Evolutionary conservation across 2,329 filamentous ascomycete genomes (phyloP).

Genomic region (Mycosphaerella sp.): DNA sequence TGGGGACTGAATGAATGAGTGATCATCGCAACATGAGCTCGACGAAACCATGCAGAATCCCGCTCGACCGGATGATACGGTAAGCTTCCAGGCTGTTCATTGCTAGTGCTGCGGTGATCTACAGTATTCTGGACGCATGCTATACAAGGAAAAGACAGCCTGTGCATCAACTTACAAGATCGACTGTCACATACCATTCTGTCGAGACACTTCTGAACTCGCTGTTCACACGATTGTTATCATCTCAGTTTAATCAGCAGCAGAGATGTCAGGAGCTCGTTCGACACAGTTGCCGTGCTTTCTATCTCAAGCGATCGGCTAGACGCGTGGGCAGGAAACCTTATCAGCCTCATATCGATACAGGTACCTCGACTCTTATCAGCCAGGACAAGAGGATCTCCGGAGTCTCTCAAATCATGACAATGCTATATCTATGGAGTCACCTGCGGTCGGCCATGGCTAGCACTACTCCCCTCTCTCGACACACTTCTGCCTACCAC

Average conservation of each 20-base stretch:
- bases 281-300: neutral
- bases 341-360: neutral
- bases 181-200: no score
- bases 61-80: neutral
- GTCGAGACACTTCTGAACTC: no score
- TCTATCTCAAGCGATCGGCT: neutral
- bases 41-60: neutral
- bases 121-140: no score
- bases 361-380: neutral
- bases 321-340: neutral
- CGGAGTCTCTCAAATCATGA: neutral
- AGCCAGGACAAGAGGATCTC: neutral
- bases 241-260: no score
- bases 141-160: no score
- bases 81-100: no score
- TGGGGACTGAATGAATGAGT: constrained; percentile 28
- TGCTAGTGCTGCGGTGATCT: no score
- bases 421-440: neutral
- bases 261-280: neutral
- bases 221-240: no score
- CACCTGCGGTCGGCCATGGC: no score
- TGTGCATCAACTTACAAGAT: no score
- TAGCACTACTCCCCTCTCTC: neutral
- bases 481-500: neutral
- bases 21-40: no score